These are phyloP conservation scores for Austroboletus niveus DNA, from an alignment of 1,284 basidiomycete genomes.

Conservation along the genomic window DNA sequence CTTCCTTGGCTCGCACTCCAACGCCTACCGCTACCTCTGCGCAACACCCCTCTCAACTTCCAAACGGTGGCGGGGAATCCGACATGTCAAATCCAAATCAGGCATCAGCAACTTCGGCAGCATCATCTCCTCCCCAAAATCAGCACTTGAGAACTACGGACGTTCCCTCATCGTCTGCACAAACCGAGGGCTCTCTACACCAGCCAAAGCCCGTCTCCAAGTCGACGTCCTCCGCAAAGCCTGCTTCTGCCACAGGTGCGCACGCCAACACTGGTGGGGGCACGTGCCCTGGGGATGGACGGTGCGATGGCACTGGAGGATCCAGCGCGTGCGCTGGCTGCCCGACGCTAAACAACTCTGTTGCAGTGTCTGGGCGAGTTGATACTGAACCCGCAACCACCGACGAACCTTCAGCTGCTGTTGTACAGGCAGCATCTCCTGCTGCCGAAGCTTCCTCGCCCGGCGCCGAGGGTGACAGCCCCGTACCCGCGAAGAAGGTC, in stretches of 20 bases:
- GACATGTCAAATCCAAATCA: slow-evolving; percentile 38
- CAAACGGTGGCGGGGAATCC: slow-evolving; percentile 29
- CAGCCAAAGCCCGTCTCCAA: slow-evolving; percentile 30
- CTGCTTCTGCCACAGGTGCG: slow-evolving; percentile 29
- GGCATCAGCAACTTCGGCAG: slow-evolving; percentile 22
- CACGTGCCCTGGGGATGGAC: slow-evolving; percentile 92
- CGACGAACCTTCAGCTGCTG: slow-evolving; percentile 16
- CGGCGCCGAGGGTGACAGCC: slow-evolving; percentile 26
- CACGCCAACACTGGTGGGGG: slow-evolving; percentile 47
- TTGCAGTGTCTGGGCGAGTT: slow-evolving; percentile 43
- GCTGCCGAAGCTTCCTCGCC: slow-evolving; percentile 33
- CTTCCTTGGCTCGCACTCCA: slow-evolving; percentile 43
- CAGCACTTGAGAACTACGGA: slow-evolving; percentile 36
- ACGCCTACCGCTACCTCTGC: slow-evolving; percentile 34
- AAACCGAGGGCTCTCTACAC: slow-evolving; percentile 24
- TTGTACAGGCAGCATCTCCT: slow-evolving; percentile 20
- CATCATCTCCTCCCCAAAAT: slow-evolving; percentile 29
- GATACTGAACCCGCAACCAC: slow-evolving; percentile 32
- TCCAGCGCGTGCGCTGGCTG: slow-evolving; percentile 89
- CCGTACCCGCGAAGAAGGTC: slow-evolving; percentile 27
- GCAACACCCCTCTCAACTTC: slow-evolving; percentile 31
- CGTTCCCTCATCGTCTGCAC: slow-evolving; percentile 24
- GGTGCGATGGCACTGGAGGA: slow-evolving; percentile 93
- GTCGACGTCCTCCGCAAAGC: slow-evolving; percentile 20
- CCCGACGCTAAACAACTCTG: slow-evolving; percentile 88